These are phyloP conservation scores for Cryptomeria japonica DNA, from an alignment of 75 land plant species.

Conservation along the genomic window DNA sequence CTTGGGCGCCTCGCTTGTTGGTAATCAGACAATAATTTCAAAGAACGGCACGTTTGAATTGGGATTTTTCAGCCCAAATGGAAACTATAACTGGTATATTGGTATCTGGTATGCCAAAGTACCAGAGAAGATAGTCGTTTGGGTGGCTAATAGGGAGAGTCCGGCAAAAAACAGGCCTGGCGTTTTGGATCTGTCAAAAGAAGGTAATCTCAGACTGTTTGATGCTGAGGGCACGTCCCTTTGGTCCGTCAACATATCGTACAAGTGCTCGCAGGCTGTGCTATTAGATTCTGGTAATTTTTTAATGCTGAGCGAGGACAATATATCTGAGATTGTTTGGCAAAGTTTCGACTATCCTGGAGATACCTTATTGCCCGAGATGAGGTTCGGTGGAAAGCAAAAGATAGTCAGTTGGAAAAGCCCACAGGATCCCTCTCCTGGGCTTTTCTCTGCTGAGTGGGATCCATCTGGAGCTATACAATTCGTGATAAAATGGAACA, in stretches of 20 bases:
- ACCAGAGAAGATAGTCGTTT: conserved; percentile 13
- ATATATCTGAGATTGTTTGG: conserved; percentile 25
- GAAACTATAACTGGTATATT: conserved; percentile 34
- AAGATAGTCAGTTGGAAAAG: conserved; percentile 31
- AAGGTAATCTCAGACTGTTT: conserved; percentile 19
- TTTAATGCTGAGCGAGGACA: neutral
- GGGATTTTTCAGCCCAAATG: neutral
- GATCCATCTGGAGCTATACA: conserved; percentile 5
- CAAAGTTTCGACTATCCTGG: conserved; percentile 66
- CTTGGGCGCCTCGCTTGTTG: neutral
- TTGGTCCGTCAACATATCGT: conserved; percentile 1
- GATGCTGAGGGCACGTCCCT: neutral
- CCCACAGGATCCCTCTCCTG: conserved; percentile 27
- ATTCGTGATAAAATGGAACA: conserved; percentile 18
- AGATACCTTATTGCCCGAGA: conserved; percentile 48
- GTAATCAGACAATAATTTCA: conserved; percentile 25
- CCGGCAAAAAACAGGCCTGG: conserved; percentile 22
- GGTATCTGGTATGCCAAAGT: conserved; percentile 45
- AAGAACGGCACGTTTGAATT: conserved; percentile 39
- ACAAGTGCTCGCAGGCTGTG: neutral
- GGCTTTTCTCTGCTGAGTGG: conserved; percentile 17
- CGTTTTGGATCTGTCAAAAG: conserved; percentile 8
- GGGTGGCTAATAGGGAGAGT: conserved; percentile 59
- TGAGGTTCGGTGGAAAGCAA: conserved; percentile 33
- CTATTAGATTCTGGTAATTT: conserved; percentile 13